phyloP scores from a whole-genome alignment of 768 basidiomycete genomes.

The Tylopilus rubrobrunneus region DNA sequence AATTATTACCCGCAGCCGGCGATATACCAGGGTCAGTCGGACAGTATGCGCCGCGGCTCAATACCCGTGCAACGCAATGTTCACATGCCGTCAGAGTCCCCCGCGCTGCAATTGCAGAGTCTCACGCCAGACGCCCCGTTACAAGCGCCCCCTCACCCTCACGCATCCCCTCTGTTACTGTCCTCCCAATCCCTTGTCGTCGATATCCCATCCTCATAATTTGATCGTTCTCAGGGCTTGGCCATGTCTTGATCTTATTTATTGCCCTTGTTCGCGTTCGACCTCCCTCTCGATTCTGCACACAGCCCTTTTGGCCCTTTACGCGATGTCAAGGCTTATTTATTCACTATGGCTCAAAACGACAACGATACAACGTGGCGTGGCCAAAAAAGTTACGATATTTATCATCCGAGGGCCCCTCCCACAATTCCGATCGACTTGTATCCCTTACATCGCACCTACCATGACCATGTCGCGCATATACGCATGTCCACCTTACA shows the following conservation, averaged over 20 bases:
- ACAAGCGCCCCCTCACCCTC: conserved; percentile 23
- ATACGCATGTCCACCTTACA: conserved; percentile 20
- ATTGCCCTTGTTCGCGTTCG: conserved; percentile 25
- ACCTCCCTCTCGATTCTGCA: conserved; percentile 3
- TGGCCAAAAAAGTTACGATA: conserved; percentile 19
- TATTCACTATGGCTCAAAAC: conserved; percentile 29
- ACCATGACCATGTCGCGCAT: conserved; percentile 18
- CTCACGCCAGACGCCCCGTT: conserved; percentile 24
- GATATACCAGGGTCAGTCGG: conserved; percentile 28
- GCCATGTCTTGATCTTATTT: conserved; percentile 27
- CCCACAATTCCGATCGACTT: conserved; percentile 16
- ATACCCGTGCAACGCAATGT: conserved; percentile 24
- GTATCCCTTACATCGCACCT: conserved; percentile 29
- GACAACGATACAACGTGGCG: conserved; percentile 23
- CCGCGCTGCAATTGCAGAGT: conserved; percentile 20
- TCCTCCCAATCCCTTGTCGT: conserved; percentile 20
- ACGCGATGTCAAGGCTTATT: conserved; percentile 28
- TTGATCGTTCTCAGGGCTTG: not conserved
- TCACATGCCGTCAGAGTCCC: conserved; percentile 27
- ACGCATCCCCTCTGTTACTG: conserved; percentile 27
- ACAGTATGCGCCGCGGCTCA: conserved; percentile 29
- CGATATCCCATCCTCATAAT: conserved; percentile 22
- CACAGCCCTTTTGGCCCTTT: conserved; percentile 12
- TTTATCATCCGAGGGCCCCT: conserved; percentile 21
- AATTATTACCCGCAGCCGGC: conserved; percentile 32